These are phyloP conservation scores for Thinopyrum elongatum DNA, from an alignment of 176 grass and related monocot genomes.

Conservation along the genomic window DNA sequence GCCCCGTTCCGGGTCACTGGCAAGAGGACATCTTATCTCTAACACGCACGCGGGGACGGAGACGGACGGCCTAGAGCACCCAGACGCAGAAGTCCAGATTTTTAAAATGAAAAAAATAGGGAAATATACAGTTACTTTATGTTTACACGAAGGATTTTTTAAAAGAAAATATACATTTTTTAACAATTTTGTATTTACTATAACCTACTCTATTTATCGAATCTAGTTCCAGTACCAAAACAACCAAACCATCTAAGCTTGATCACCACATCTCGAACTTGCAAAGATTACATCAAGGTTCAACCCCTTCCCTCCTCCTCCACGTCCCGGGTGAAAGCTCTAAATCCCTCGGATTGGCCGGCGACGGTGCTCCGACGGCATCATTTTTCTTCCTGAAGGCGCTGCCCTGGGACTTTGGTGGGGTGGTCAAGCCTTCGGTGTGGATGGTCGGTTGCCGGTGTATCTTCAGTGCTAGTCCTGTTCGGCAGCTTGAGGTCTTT, in stretches of 20 bases:
- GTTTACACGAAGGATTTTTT: no score
- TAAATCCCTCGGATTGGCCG: not conserved
- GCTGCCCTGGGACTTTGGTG: not conserved
- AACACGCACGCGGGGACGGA: not conserved
- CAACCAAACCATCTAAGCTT: no score
- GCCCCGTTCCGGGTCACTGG: not conserved
- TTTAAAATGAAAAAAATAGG: not conserved
- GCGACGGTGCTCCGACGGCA: not conserved
- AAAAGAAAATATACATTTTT: no score
- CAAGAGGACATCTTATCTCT: constrained; percentile 39
- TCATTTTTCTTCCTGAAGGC: not conserved
- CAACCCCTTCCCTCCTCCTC: not conserved
- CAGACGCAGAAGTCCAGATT: not conserved
- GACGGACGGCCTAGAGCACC: not conserved
- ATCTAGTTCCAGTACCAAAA: no score
- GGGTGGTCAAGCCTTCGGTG: no score
- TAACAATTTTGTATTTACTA: no score
- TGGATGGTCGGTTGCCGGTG: no score
- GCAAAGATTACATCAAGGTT: not conserved
- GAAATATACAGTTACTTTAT: no score
- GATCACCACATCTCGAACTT: no score
- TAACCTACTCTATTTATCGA: no score
- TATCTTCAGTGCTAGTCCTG: no score
- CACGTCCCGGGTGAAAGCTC: not conserved
- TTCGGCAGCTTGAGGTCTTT: no score